Evolutionary conservation across 2,329 filamentous ascomycete species (phyloP).

Genomic region (Pseudogymnoascus verrucosus): DNA sequence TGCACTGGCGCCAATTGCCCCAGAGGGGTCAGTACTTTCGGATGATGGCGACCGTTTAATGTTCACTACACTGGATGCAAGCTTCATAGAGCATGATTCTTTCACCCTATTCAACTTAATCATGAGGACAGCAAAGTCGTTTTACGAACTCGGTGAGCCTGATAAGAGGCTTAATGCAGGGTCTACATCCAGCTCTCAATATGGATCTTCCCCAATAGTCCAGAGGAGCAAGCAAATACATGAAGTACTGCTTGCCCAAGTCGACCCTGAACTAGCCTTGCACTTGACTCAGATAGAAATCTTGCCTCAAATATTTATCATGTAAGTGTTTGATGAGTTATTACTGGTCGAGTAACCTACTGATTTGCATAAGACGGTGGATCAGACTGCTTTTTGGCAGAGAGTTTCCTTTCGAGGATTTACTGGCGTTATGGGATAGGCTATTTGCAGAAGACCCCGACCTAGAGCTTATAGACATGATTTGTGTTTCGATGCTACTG

Average conservation of each 20-base stretch:
- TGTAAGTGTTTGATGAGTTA: constrained; percentile 46
- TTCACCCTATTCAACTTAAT: constrained; percentile 78
- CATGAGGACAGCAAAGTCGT: constrained; percentile 80
- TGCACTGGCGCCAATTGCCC: constrained; percentile 47
- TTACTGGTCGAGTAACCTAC: constrained; percentile 8
- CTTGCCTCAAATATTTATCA: constrained; percentile 91
- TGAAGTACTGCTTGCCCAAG: constrained; percentile 65
- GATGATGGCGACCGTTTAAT: constrained; percentile 30
- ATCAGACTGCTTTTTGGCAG: constrained; percentile 85
- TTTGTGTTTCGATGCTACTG: constrained; percentile 91
- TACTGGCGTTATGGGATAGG: constrained; percentile 81
- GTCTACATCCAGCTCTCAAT: constrained; percentile 8
- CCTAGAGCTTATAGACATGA: constrained; percentile 73
- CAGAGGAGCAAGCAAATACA: constrained; percentile 81
- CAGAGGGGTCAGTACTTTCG: background rate
- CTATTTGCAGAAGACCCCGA: constrained; percentile 80
- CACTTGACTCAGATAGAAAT: constrained; percentile 81
- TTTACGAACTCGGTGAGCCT: constrained; percentile 59
- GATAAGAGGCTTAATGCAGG: constrained; percentile 33
- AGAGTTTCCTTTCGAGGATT: constrained; percentile 82
- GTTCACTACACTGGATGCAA: constrained; percentile 59
- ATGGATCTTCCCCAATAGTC: constrained; percentile 63
- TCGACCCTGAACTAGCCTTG: constrained; percentile 74
- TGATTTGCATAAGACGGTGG: constrained; percentile 52
- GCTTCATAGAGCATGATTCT: constrained; percentile 80